Base-by-base conservation (phyloP, 805 yeast genomes). In the Danielia reshetovae region DNA sequence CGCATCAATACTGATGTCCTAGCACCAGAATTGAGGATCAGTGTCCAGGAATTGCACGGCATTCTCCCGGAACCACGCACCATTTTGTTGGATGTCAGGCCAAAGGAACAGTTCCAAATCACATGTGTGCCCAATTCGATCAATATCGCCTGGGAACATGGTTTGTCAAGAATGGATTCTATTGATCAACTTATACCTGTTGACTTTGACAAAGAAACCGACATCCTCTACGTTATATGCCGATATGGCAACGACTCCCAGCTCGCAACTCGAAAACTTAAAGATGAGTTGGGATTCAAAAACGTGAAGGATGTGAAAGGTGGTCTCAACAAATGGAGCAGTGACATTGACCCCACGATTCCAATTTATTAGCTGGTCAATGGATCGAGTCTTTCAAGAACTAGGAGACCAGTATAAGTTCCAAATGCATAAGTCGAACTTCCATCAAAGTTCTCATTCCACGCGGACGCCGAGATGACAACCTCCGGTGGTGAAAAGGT, bases 201-300 rank as follows among this genome's bases (percentile, higher is more conserved):
- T 5, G 39, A 16, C 6, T 50, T 55, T 30, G 41, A 48, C 31
- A 51, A 49, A 19, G 48, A 45, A 13, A 31, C 42, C 3, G 58
- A 50, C 37, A 46, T 43, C 4, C 55, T 84, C 0, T 72, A 69
- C 36, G 83, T 87, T 0, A 66, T 90, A 13, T 93, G 98, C 58
- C 70, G 97, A 21, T 79, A 70, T 52, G 98, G 98, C 7, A 88
- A 86, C 55, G 97, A 93, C 54, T 89, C 97, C 0, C 88, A 85
- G 49, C 57, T 77, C 12, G 94, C 96, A 0, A 79, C 84, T 1
- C 58, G 68, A 36, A 59, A 68, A 28, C 57, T 89, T 29, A 65
- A 71, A 32, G 75, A 74, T 16, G 65, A 68, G 1, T 64, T 74
- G 29, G 75, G 77, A 0, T 59, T 75, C 12, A 38, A 50, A 0